Evolutionary conservation across 257 asterid genomes (phyloP).

Genomic region (Forsythia viridissima): DNA sequence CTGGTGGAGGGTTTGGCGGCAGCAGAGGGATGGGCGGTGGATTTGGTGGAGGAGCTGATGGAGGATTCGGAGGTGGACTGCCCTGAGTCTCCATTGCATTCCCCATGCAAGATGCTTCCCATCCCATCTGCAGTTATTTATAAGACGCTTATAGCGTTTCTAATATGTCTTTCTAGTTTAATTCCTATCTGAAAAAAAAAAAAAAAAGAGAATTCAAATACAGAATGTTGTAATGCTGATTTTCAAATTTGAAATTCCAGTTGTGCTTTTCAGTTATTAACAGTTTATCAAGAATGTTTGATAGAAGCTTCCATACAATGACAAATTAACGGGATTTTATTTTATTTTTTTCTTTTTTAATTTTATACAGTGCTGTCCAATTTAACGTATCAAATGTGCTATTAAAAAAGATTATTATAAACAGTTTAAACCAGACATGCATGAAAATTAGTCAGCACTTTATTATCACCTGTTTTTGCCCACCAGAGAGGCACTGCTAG

Average conservation of each 20-base stretch:
- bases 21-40: slow-evolving; percentile 16
- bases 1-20: slow-evolving; percentile 21
- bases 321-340: neutral
- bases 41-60: slow-evolving; percentile 22
- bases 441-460: neutral
- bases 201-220: neutral
- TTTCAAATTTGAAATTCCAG: too few relatives aligned
- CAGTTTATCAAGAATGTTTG: neutral
- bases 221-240: neutral
- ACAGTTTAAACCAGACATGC: neutral
- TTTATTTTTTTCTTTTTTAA: too few relatives aligned
- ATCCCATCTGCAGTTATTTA: neutral
- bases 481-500: neutral
- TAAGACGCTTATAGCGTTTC: neutral
- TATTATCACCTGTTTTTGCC: neutral
- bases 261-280: neutral
- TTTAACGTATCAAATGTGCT: too few relatives aligned
- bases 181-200: neutral
- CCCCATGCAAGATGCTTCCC: neutral
- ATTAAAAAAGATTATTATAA: too few relatives aligned
- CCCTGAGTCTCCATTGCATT: neutral
- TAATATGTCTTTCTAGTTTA: neutral
- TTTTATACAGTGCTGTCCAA: neutral
- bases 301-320: neutral
- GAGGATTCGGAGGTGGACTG: slow-evolving; percentile 9